Conservation (phyloP, 257 asterid genomes). For the Thymus quinquecostatus region DNA sequence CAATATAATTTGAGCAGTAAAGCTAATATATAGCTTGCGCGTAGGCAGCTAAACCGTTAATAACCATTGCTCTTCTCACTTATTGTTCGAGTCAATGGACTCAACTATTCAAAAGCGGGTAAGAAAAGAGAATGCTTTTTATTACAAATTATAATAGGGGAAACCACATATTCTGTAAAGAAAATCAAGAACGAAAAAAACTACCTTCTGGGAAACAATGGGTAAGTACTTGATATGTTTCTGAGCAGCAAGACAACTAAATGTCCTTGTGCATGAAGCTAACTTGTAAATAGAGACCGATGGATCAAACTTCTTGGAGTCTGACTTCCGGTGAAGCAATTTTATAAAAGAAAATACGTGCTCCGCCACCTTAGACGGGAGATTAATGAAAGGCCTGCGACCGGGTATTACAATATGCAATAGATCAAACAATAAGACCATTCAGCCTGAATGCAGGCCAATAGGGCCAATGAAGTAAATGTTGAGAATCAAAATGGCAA, state of each 20-base stretch:
- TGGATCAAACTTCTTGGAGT: constrained; percentile 44
- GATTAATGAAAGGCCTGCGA: constrained; percentile 70
- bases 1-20: constrained; percentile 14
- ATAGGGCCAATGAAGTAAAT: neutral
- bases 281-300: constrained; percentile 46
- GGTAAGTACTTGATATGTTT: constrained; percentile 73
- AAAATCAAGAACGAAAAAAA: constrained; percentile 30
- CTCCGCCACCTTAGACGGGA: constrained; percentile 55
- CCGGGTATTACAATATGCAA: constrained; percentile 20
- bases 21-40: constrained; percentile 19
- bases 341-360: constrained; percentile 45
- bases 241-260: constrained; percentile 76
- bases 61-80: too few relatives aligned
- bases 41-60: neutral
- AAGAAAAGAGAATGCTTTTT: constrained; percentile 19
- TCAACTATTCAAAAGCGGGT: constrained; percentile 12
- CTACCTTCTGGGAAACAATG: constrained; percentile 69
- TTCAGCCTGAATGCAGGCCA: constrained; percentile 18
- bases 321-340: constrained; percentile 45
- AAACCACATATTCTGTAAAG: constrained; percentile 6
- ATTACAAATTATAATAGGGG: constrained; percentile 6
- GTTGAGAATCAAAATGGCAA: constrained; percentile 15
- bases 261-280: constrained; percentile 68
- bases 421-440: constrained; percentile 27
- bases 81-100: too few relatives aligned